These are phyloP conservation scores for Limonium bicolor DNA, from an alignment of 148 eudicot species.

Conservation along the genomic window DNA sequence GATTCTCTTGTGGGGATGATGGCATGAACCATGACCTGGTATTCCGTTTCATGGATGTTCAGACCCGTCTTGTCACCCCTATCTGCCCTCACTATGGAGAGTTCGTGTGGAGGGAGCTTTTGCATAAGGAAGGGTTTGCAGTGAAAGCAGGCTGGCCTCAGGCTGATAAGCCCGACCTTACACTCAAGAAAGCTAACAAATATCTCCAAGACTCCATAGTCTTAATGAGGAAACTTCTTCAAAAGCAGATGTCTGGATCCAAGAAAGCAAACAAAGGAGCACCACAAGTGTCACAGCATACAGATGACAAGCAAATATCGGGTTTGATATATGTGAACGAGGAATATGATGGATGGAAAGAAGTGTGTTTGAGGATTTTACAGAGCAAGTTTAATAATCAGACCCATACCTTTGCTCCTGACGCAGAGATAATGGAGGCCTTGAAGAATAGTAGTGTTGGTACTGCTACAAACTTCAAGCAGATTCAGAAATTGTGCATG, in stretches of 20 bases:
- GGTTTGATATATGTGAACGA: slow-evolving; percentile 73
- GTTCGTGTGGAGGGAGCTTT: slow-evolving; percentile 63
- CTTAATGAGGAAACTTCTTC: slow-evolving; percentile 64
- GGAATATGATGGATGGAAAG: slow-evolving; percentile 79
- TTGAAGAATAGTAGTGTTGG: slow-evolving; percentile 48
- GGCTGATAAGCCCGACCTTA: slow-evolving; percentile 43
- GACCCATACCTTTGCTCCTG: slow-evolving; percentile 48
- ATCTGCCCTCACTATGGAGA: slow-evolving; percentile 84
- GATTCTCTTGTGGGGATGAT: slow-evolving; percentile 60
- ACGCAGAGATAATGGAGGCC: slow-evolving; percentile 46
- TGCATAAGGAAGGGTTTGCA: slow-evolving; percentile 62
- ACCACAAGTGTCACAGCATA: slow-evolving; percentile 16
- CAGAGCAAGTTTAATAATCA: slow-evolving; percentile 29
- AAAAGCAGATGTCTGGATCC: slow-evolving; percentile 62
- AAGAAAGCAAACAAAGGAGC: slow-evolving; percentile 41
- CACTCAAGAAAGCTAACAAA: slow-evolving; percentile 62
- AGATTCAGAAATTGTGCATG: slow-evolving; percentile 72
- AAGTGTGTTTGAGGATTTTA: slow-evolving; percentile 61
- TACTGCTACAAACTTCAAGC: slow-evolving; percentile 39
- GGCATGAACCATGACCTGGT: slow-evolving; percentile 66
- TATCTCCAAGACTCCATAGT: slow-evolving; percentile 61
- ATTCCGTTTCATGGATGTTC: slow-evolving; percentile 70
- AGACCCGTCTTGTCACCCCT: slow-evolving; percentile 75
- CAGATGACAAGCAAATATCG: slow-evolving; percentile 25
- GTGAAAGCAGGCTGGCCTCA: slow-evolving; percentile 74